Percentiles rank a stretch among this genome's conserved stretches.
These are phyloP conservation scores for Comarum palustre DNA, from an alignment of 306 rosid species.

Conservation along the genomic window DNA sequence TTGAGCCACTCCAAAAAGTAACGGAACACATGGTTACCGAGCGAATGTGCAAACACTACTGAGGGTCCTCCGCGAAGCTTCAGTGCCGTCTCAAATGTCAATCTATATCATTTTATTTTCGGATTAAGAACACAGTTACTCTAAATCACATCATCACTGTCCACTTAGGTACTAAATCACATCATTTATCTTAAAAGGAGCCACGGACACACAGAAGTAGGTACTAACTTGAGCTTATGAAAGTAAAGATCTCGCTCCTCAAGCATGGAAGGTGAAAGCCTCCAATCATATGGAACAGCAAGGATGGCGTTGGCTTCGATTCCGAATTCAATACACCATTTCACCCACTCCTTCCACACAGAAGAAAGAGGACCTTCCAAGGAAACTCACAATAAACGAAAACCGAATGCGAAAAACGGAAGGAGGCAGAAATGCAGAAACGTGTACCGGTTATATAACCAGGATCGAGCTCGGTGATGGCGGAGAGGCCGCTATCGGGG, in stretches of 20 bases:
- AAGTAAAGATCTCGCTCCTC: slow-evolving; percentile 98
- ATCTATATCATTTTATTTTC: slow-evolving; percentile 34
- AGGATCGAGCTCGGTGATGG: slow-evolving; percentile 95
- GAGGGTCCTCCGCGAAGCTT: slow-evolving; percentile 99
- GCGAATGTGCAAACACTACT: slow-evolving; percentile 87
- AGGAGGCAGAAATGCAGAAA: background rate
- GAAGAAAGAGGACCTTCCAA: slow-evolving; percentile 88
- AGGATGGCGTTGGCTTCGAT: slow-evolving; percentile 93
- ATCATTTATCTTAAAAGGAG: background rate
- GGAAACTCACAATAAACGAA: background rate
- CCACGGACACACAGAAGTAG: background rate
- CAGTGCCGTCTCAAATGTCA: slow-evolving; percentile 87
- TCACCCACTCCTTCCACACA: slow-evolving; percentile 96
- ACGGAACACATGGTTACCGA: slow-evolving; percentile 86
- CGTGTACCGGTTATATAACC: slow-evolving; percentile 84
- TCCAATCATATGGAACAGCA: slow-evolving; percentile 98
- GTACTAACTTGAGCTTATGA: slow-evolving; percentile 86
- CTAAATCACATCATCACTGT: background rate
- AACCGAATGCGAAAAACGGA: background rate
- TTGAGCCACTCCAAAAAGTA: slow-evolving; percentile 99
- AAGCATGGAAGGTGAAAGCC: slow-evolving; percentile 80
- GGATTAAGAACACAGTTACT: background rate
- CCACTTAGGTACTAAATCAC: no score
- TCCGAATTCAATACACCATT: slow-evolving; percentile 98
- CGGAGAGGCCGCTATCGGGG: slow-evolving; percentile 97